A percentile compares a stretch with the other conserved stretches of the same genome.
These are phyloP conservation scores for Blastocystis sp. DNA, from an alignment of 352 stramenopile species.

Conservation along the genomic window DNA sequence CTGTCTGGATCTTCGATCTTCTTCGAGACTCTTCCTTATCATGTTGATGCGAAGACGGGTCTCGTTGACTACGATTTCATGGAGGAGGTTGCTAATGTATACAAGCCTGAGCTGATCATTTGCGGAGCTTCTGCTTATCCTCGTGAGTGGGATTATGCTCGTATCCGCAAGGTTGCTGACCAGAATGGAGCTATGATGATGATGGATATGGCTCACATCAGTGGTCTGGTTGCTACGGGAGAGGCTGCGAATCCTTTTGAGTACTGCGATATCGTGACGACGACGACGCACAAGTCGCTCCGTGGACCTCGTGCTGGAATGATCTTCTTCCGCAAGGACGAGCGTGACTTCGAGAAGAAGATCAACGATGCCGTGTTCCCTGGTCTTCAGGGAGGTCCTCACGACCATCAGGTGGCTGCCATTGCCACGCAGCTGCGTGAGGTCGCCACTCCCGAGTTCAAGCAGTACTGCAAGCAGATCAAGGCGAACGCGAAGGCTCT, in stretches of 20 bases:
- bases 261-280: conserved; percentile 95
- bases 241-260: conserved; percentile 87
- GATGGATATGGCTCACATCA: conserved; percentile 99
- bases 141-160: conserved; percentile 91
- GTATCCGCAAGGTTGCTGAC: conserved; percentile 91
- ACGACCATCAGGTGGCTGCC: conserved; percentile 90
- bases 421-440: conserved; percentile 95
- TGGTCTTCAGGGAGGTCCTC: conserved; percentile 73
- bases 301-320: conserved; percentile 88
- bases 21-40: conserved; percentile 95
- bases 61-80: conserved; percentile 93
- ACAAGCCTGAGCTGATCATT: conserved; percentile 93
- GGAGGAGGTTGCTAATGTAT: conserved; percentile 79
- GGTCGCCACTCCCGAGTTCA: conserved; percentile 85
- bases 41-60: conserved; percentile 81
- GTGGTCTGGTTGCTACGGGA: conserved; percentile 84
- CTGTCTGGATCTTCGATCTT: conserved; percentile 98
- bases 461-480: conserved; percentile 79
- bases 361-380: conserved; percentile 98
- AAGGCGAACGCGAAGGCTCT: conserved; percentile 85
- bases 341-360: conserved; percentile 76
- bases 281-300: conserved; percentile 96
- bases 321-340: conserved; percentile 95
- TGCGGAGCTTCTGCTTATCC: conserved; percentile 91
- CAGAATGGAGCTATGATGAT: conserved; percentile 89